phyloP scores from a whole-genome alignment of 371 early-diverging fungal genomes.

The Haplosporangium sp. region DNA sequence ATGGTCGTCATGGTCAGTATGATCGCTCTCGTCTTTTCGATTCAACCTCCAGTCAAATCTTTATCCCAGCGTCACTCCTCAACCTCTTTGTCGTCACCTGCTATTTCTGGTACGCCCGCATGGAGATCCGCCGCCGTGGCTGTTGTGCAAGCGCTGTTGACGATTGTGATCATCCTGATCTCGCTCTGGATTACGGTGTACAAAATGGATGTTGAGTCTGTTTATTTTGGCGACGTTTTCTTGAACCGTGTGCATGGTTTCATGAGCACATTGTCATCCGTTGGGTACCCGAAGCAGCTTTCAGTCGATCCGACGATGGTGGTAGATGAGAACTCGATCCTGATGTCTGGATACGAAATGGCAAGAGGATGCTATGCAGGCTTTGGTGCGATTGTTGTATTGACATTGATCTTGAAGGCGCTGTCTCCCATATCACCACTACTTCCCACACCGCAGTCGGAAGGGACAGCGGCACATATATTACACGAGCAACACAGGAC shows the following conservation, averaged over 20 bases:
- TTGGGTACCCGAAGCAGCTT: conserved; percentile 15
- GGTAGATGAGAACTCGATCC: not conserved
- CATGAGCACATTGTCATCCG: conserved; percentile 29
- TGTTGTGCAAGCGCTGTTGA: conserved; percentile 21
- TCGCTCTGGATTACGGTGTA: conserved; percentile 41
- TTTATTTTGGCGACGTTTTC: conserved; percentile 21
- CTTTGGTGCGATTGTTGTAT: conserved; percentile 12
- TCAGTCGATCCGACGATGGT: not conserved
- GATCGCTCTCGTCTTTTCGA: conserved; percentile 7
- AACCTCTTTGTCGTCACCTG: too few relatives aligned
- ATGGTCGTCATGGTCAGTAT: conserved; percentile 3
- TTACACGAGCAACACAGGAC: conserved; percentile 6
- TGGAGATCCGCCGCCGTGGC: conserved; percentile 15
- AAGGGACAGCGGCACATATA: not conserved
- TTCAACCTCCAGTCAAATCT: conserved; percentile 2
- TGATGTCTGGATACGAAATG: conserved; percentile 38
- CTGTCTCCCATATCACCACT: conserved; percentile 9
- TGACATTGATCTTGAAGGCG: conserved; percentile 52
- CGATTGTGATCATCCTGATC: conserved; percentile 9
- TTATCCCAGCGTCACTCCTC: not conserved
- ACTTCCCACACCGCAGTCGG: not conserved
- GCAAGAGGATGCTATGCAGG: conserved; percentile 44
- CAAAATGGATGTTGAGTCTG: conserved; percentile 48
- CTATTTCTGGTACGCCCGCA: not conserved
- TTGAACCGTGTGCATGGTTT: conserved; percentile 22